Base-by-base conservation (phyloP, 805 yeast genomes). In the Cyberlindnera veronae region DNA sequence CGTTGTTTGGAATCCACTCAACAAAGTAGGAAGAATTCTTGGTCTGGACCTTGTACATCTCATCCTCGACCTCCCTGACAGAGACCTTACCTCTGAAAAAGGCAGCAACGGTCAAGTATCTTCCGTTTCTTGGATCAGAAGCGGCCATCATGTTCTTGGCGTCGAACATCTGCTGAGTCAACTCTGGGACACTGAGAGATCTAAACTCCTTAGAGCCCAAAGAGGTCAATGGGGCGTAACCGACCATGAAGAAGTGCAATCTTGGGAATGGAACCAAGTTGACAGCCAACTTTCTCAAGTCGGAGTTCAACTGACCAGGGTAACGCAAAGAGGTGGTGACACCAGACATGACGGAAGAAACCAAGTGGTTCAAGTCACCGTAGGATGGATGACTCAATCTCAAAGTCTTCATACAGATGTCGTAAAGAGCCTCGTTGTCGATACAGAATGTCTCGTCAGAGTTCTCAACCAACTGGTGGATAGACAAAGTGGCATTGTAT, bases 1-100 rank as follows among this genome's bases (percentile, higher is more conserved):
- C 95, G 48, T 97, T 97, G 42, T 98, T 93, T 58, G 99, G 99
- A 69, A 97, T 91, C 99, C 99, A 93, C 69, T 93, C 98, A 51
- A 93, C 99, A 69, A 93, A 75, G 73, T 93, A 98, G 38, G 93
- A 95, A 40, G 95, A 81, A 69, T 89, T 91, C 76, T 88, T 89
- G 53, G 95, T 79, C 71, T 90, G 95, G 62, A 89, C 88, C 65
- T 81, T 83, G 38, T 96, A 81, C 53, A 93, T 96, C 23, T 98
- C 95, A 66, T 82, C 88, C 68, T 89, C 96, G 49, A 93, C 98
- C 60, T 93, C 99, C 74, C 95, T 86, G 62, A 89, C 93, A 52
- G 93, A 97, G 53, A 90, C 97, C 63, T 91, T 98, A 67, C 99
- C 99, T 68, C 99, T 87, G 76, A 93, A 91, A 65, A 91, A 79